These are phyloP conservation scores for Zygotorulaspora florentina DNA, from an alignment of 805 yeast genomes.

Conservation along the genomic window DNA sequence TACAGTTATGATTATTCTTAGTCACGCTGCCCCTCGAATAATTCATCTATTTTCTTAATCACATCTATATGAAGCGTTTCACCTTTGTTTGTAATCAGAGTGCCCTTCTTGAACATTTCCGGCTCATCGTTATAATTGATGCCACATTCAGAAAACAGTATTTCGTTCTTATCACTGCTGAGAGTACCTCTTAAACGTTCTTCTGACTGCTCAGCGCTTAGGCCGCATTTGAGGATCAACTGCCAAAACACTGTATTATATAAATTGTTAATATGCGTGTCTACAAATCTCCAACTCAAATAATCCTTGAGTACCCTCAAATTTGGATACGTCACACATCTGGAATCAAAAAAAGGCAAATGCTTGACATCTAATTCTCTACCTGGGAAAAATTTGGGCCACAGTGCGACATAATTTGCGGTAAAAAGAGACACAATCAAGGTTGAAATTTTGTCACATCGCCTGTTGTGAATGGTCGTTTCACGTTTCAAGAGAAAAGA, in stretches of 20 bases:
- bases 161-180: slow-evolving; percentile 83
- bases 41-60: slow-evolving; percentile 35
- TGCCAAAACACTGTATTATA: slow-evolving; percentile 94
- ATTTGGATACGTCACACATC: slow-evolving; percentile 84
- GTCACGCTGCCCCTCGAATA: slow-evolving; percentile 32
- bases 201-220: slow-evolving; percentile 80
- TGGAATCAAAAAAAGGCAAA: slow-evolving; percentile 84
- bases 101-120: slow-evolving; percentile 82
- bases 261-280: slow-evolving; percentile 90
- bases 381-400: slow-evolving; percentile 58
- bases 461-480: slow-evolving; percentile 71
- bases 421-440: slow-evolving; percentile 81
- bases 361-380: slow-evolving; percentile 45
- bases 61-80: slow-evolving; percentile 41
- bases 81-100: slow-evolving; percentile 51
- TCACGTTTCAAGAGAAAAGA: slow-evolving; percentile 66
- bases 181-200: slow-evolving; percentile 69
- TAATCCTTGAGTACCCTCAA: slow-evolving; percentile 64
- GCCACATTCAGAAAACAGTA: slow-evolving; percentile 69
- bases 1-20: slow-evolving; percentile 3
- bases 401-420: slow-evolving; percentile 63
- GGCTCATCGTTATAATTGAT: slow-evolving; percentile 90
- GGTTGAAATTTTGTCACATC: slow-evolving; percentile 74
- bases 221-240: slow-evolving; percentile 62
- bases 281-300: slow-evolving; percentile 92